These are phyloP conservation scores for Poteriospumella lacustris DNA, from an alignment of 108 stramenopile species.

Conservation along the genomic window DNA sequence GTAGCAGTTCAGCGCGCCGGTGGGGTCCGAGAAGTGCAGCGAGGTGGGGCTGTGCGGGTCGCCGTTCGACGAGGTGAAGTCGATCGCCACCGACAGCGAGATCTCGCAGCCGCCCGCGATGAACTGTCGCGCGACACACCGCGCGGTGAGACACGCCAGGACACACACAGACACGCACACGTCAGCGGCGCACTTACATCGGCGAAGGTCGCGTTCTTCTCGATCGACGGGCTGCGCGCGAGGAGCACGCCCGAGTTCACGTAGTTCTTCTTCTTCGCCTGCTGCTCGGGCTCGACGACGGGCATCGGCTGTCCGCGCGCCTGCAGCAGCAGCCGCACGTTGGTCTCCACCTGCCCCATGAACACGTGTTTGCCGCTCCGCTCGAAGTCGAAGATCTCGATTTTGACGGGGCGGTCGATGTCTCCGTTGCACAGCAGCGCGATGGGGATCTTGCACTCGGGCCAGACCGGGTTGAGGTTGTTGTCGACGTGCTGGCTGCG, in stretches of 20 bases:
- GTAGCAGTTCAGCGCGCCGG: not conserved
- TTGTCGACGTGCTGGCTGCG: slow-evolving; percentile 57
- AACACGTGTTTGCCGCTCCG: slow-evolving; percentile 58
- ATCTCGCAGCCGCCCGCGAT: slow-evolving; percentile 47
- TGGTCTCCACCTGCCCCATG: slow-evolving; percentile 52
- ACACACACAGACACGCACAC: not conserved
- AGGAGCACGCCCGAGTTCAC: not conserved
- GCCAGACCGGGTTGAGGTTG: slow-evolving; percentile 67
- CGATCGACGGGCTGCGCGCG: not conserved
- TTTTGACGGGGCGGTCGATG: slow-evolving; percentile 61
- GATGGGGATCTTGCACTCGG: slow-evolving; percentile 57
- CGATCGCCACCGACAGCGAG: slow-evolving; percentile 63
- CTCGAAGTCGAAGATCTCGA: slow-evolving; percentile 65
- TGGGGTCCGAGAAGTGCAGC: slow-evolving; percentile 45
- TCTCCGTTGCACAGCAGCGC: slow-evolving; percentile 70
- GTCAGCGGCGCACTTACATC: not conserved
- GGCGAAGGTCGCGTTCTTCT: not conserved
- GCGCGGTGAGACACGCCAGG: not conserved
- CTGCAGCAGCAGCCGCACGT: not conserved
- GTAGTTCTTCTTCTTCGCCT: not conserved
- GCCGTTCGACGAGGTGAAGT: slow-evolving; percentile 85
- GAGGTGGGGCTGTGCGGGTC: slow-evolving; percentile 55
- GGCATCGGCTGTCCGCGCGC: not conserved
- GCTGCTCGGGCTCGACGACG: not conserved
- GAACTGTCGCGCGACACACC: slow-evolving; percentile 38